phyloP scores from a whole-genome alignment of 164 flowering plant species.

The Dillenia suffruticosa region DNA sequence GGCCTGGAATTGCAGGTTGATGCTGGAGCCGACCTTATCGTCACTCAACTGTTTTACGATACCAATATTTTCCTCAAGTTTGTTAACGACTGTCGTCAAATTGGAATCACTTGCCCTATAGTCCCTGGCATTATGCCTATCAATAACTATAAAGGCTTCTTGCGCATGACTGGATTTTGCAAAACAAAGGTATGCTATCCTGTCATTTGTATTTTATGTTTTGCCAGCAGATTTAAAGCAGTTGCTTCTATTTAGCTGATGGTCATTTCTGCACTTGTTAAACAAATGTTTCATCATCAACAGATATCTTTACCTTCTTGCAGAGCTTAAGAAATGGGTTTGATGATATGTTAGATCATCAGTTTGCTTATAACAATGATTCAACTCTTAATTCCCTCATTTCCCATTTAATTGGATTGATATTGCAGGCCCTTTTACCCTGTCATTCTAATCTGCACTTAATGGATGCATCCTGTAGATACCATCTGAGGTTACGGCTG shows the following conservation, averaged over 20 bases:
- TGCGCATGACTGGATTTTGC: constrained; percentile 95
- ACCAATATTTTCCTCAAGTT: constrained; percentile 90
- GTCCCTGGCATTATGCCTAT: constrained; percentile 99
- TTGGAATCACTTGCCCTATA: constrained; percentile 92
- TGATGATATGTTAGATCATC: no score
- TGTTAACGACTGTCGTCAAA: constrained; percentile 91
- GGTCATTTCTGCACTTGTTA: not conserved
- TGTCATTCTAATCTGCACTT: constrained; percentile 1
- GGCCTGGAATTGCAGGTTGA: constrained; percentile 54
- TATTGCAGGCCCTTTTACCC: no score
- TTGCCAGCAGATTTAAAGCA: not conserved
- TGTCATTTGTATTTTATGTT: not conserved
- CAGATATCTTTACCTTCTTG: no score
- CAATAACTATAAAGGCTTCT: constrained; percentile 88
- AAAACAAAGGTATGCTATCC: constrained; percentile 75
- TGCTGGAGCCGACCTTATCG: constrained; percentile 94
- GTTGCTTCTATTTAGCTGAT: not conserved
- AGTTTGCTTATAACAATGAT: no score
- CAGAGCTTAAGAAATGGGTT: no score
- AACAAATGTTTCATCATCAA: no score
- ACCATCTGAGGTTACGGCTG: constrained; percentile 74
- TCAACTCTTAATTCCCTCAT: no score
- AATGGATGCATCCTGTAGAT: constrained; percentile 35
- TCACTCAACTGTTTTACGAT: constrained; percentile 95
- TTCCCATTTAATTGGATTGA: no score